phyloP scores from a whole-genome alignment of 768 basidiomycete genomes.

The Rhodosporidiobolus odoratus region DNA sequence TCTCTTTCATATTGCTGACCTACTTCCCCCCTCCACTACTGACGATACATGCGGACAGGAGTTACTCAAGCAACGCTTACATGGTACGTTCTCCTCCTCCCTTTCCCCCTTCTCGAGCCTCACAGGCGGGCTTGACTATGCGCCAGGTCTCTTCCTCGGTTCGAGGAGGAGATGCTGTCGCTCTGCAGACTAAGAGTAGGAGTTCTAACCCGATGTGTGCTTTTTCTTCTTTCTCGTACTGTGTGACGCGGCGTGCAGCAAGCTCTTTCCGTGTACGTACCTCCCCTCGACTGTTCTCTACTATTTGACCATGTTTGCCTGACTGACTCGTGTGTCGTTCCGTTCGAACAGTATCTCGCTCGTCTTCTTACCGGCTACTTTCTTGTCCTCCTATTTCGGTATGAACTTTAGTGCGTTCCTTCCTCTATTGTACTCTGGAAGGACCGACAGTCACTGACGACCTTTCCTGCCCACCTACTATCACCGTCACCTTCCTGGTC shows the following conservation, averaged over 20 bases:
- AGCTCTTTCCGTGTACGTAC: neutral
- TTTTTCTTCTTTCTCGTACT: neutral
- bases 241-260: conserved; percentile 4
- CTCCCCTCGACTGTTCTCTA: too few species aligned
- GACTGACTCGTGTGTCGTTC: neutral
- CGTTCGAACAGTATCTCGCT: conserved; percentile 1
- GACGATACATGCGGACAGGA: too few species aligned
- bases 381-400: conserved; percentile 13
- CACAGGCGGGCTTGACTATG: too few species aligned
- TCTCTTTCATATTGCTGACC: conserved; percentile 3
- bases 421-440: neutral
- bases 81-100: neutral
- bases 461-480: neutral
- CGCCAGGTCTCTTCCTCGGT: too few species aligned
- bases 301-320: neutral
- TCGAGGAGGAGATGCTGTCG: too few species aligned
- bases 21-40: neutral
- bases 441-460: too few species aligned
- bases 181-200: too few species aligned
- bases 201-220: too few species aligned
- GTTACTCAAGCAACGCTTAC: conserved; percentile 18
- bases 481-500: neutral
- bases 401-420: conserved; percentile 2
- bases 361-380: conserved; percentile 17
- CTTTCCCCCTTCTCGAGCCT: neutral